phyloP scores from a whole-genome alignment of 1,284 basidiomycete genomes.

The Cutaneotrichosporon arboriforme region DNA sequence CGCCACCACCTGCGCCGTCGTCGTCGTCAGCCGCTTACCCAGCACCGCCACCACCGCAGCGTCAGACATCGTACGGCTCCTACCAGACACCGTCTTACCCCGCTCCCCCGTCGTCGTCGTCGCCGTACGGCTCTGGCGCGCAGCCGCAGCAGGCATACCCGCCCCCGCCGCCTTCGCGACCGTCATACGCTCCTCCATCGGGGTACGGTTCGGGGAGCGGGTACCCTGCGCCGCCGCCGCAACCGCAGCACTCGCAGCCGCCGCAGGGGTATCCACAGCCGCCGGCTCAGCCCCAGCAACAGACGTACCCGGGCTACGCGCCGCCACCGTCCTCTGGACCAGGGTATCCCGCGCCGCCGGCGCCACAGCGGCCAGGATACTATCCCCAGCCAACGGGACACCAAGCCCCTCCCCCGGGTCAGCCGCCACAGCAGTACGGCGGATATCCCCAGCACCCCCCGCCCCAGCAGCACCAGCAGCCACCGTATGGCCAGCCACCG shows the following conservation, averaged over 20 bases:
- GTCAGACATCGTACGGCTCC: slow-evolving; percentile 12
- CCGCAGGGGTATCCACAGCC: slow-evolving; percentile 7
- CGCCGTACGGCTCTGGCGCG: slow-evolving; percentile 2
- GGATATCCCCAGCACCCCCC: too few species aligned
- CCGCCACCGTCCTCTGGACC: background rate
- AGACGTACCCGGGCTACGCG: background rate
- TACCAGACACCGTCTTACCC: slow-evolving; percentile 14
- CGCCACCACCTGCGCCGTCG: background rate
- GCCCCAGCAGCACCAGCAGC: background rate
- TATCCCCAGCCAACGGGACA: background rate
- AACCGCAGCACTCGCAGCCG: slow-evolving; percentile 5
- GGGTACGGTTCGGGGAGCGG: background rate
- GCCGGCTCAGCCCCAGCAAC: slow-evolving; percentile 7
- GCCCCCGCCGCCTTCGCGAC: slow-evolving; percentile 7
- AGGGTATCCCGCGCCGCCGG: background rate
- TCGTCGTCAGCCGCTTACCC: slow-evolving; percentile 8
- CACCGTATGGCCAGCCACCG: background rate
- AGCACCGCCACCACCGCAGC: slow-evolving; percentile 24
- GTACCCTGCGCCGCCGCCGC: background rate
- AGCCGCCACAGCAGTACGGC: slow-evolving; percentile 1
- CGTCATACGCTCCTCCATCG: slow-evolving; percentile 8
- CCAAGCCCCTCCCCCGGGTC: background rate
- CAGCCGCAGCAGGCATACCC: slow-evolving; percentile 10
- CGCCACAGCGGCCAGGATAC: background rate
- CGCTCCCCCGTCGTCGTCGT: slow-evolving; percentile 10